Percentiles rank a stretch among this genome's conserved stretches.
Conservation (phyloP, 306 rosid species). For the Vicia sativa region DNA sequence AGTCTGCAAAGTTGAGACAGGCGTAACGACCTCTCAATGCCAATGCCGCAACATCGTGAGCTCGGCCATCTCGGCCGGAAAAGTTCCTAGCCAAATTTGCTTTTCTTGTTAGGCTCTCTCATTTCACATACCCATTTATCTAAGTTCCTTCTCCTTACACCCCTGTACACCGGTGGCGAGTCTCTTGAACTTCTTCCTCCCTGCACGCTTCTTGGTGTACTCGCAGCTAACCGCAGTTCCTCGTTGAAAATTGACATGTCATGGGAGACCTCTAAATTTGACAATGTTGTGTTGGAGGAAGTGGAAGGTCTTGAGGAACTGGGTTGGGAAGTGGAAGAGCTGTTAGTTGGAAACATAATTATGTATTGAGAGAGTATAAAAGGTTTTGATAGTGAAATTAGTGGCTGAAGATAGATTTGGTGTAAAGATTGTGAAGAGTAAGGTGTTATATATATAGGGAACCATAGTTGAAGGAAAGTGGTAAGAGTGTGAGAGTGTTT, state of each 20-base stretch:
- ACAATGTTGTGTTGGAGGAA: too few species aligned
- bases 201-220: background rate
- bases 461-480: too few species aligned
- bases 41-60: slow-evolving; percentile 79
- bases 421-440: too few species aligned
- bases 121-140: slow-evolving; percentile 88
- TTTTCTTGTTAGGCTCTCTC: slow-evolving; percentile 79
- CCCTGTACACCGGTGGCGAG: slow-evolving; percentile 38
- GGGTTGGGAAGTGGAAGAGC: too few species aligned
- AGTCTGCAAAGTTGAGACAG: slow-evolving; percentile 76
- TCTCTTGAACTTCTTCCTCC: background rate
- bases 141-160: slow-evolving; percentile 68
- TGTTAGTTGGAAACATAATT: too few species aligned
- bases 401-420: too few species aligned
- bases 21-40: slow-evolving; percentile 64
- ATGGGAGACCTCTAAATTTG: too few species aligned
- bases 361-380: too few species aligned
- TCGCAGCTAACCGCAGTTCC: slow-evolving; percentile 49
- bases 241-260: slow-evolving; percentile 32
- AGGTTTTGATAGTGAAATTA: too few species aligned
- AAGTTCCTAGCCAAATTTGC: slow-evolving; percentile 59
- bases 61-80: slow-evolving; percentile 89
- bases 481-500: too few species aligned
- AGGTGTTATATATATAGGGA: too few species aligned
- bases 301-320: too few species aligned